These are phyloP conservation scores for Phlyctochytrium planicorne DNA, from an alignment of 192 early-diverging fungal species.

Conservation along the genomic window DNA sequence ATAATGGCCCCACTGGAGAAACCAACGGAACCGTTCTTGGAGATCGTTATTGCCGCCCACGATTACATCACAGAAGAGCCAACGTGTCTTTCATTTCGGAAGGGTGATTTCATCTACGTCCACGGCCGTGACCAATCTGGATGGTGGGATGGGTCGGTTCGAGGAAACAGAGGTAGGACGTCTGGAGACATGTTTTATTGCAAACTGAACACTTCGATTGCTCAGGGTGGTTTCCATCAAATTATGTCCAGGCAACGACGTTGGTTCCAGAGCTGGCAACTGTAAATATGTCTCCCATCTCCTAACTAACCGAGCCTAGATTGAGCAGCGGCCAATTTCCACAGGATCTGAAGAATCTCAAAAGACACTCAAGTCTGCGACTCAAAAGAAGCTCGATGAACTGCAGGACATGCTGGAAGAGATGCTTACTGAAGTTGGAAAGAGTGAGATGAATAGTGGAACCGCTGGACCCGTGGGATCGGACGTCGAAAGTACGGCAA, in stretches of 20 bases:
- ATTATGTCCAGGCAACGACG: conserved; percentile 36
- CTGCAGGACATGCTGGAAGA: conserved; percentile 3
- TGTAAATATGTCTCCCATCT: no score
- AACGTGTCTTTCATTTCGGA: conserved; percentile 33
- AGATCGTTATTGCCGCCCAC: conserved; percentile 40
- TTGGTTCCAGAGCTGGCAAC: neutral
- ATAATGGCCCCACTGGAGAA: neutral
- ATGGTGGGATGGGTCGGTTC: conserved; percentile 15
- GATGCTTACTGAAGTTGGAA: conserved; percentile 15
- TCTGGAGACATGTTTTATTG: neutral
- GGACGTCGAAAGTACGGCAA: conserved; percentile 7
- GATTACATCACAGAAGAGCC: conserved; percentile 35
- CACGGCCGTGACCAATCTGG: conserved; percentile 28
- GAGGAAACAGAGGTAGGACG: neutral
- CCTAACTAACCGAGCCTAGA: no score
- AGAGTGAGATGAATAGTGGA: neutral
- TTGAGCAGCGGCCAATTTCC: no score
- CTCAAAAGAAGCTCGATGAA: conserved; percentile 13
- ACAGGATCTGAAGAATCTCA: no score
- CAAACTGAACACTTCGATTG: neutral
- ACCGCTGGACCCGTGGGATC: neutral
- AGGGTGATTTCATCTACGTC: conserved; percentile 47
- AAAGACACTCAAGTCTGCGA: conserved; percentile 26
- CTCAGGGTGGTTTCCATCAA: conserved; percentile 58
- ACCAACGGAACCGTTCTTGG: conserved; percentile 22